phyloP scores from a whole-genome alignment of 2,329 filamentous ascomycete species.

The Penicillium hesseltinei region DNA sequence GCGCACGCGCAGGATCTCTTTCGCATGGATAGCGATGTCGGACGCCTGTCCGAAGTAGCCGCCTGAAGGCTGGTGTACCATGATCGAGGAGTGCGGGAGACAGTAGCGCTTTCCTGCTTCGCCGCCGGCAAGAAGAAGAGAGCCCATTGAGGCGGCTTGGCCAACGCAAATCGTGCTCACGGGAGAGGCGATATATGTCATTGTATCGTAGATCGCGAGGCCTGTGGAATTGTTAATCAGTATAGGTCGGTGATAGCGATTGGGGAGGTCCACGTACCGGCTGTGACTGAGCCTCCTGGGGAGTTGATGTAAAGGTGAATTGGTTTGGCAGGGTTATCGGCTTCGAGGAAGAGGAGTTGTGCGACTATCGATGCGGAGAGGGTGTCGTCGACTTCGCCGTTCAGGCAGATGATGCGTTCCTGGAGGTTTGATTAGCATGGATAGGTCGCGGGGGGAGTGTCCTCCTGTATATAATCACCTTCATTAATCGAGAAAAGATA shows the following conservation, averaged over 20 bases:
- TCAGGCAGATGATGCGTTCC: constrained; percentile 93
- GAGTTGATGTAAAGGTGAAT: constrained; percentile 99
- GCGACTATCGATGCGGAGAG: constrained; percentile 93
- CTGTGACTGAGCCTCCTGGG: constrained; percentile 87
- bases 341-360: constrained; percentile 96
- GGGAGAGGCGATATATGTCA: constrained; percentile 91
- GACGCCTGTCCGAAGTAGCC: constrained; percentile 65
- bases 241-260: neutral
- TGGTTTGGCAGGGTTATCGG: constrained; percentile 88
- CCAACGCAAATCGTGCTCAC: constrained; percentile 95
- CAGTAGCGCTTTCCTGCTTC: constrained; percentile 81
- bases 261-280: constrained; percentile 48
- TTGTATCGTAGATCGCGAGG: constrained; percentile 94
- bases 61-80: constrained; percentile 94
- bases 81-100: constrained; percentile 89
- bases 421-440: constrained; percentile 45
- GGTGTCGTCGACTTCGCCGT: constrained; percentile 84
- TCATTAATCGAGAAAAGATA: constrained; percentile 76
- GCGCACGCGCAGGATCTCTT: constrained; percentile 86
- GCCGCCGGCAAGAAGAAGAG: constrained; percentile 81
- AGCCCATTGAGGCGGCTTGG: constrained; percentile 93
- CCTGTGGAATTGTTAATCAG: constrained; percentile 22
- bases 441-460: constrained; percentile 12
- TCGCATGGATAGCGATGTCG: constrained; percentile 95
- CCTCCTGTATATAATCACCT: constrained; percentile 49